Percentiles rank a stretch among this genome's conserved stretches.
phyloP scores from a whole-genome alignment of 2,329 filamentous ascomycete species.

The Penicillium palitans region DNA sequence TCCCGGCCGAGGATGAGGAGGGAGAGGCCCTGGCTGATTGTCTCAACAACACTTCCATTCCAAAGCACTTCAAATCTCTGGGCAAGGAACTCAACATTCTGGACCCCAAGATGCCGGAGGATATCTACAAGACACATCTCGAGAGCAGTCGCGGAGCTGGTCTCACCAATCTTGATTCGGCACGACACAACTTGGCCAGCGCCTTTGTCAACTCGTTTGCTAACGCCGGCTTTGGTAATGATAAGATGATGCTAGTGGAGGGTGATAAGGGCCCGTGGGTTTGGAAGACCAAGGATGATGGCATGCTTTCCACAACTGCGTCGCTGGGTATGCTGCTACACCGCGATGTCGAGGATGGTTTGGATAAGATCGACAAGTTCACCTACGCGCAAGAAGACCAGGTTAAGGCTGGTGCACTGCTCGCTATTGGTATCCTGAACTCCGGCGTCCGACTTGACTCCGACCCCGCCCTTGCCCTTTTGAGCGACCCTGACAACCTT shows the following conservation, averaged over 20 bases:
- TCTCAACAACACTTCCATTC: conserved; percentile 80
- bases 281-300: conserved; percentile 98
- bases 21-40: conserved; percentile 77
- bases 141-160: conserved; percentile 92
- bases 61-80: conserved; percentile 89
- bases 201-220: conserved; percentile 97
- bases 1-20: conserved; percentile 63
- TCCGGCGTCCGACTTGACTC: conserved; percentile 86
- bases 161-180: conserved; percentile 92
- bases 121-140: conserved; percentile 98
- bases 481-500: conserved; percentile 78
- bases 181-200: conserved; percentile 90
- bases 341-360: conserved; percentile 88
- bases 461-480: conserved; percentile 83
- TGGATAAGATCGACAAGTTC: conserved; percentile 94
- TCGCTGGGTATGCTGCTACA: conserved; percentile 88
- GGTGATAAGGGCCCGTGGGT: conserved; percentile 92
- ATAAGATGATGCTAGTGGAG: conserved; percentile 96
- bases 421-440: conserved; percentile 95
- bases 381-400: conserved; percentile 79
- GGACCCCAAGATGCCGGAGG: conserved; percentile 94
- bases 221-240: conserved; percentile 90
- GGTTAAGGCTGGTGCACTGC: conserved; percentile 86
- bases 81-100: conserved; percentile 96
- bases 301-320: conserved; percentile 94